phyloP scores from a whole-genome alignment of 169 alveolate genomes.

The Plasmodium cynomolgi region DNA sequence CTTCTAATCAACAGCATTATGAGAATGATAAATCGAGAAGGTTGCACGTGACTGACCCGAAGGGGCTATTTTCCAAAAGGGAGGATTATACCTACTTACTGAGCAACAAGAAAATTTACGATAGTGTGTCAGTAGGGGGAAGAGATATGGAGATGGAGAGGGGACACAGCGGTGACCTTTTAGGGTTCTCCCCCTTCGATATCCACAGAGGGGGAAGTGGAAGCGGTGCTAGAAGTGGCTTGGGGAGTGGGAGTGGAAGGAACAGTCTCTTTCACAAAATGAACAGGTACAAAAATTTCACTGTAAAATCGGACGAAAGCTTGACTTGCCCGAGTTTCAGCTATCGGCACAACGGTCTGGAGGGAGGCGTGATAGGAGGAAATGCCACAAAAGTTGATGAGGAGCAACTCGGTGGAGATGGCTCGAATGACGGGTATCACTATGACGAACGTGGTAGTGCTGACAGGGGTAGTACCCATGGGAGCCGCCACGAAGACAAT shows the following conservation, averaged over 20 bases:
- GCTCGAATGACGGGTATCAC: background rate
- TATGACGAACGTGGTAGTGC: background rate
- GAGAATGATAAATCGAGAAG: background rate
- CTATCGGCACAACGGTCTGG: background rate
- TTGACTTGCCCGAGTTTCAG: background rate
- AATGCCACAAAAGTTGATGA: background rate
- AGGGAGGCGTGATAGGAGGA: background rate
- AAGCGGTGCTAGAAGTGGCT: background rate
- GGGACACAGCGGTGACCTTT: background rate
- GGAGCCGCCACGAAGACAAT: background rate
- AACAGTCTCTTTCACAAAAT: background rate
- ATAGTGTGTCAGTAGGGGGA: background rate
- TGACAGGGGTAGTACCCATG: background rate
- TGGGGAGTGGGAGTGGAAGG: background rate
- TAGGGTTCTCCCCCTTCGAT: background rate
- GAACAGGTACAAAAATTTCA: slow-evolving; percentile 19
- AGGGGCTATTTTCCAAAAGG: slow-evolving; percentile 11
- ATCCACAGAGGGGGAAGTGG: background rate
- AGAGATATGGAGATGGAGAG: background rate
- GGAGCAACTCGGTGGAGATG: background rate
- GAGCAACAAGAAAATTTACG: slow-evolving; percentile 40
- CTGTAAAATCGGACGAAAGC: slow-evolving; percentile 16
- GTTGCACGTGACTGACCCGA: background rate
- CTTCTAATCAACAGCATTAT: background rate
- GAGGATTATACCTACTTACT: slow-evolving; percentile 8